Evolutionary conservation across 768 basidiomycete species (phyloP), one percentile per base, ranked within the genome.

Genomic region (Chalciporus sphaerocephalus): DNA sequence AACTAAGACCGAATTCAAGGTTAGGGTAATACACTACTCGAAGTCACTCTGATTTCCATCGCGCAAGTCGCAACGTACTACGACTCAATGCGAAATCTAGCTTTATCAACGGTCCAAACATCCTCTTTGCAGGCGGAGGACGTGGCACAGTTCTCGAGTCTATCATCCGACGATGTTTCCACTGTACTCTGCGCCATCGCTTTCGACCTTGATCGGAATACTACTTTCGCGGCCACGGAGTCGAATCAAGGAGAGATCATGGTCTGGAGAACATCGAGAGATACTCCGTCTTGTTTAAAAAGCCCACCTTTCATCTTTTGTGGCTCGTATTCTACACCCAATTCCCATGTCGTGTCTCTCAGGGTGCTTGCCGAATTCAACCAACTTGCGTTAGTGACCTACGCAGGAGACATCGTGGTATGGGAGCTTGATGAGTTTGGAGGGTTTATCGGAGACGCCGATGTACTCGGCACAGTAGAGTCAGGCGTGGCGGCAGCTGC

Each of bases 381-480:
- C 38, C 71, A 74, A 2, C 67, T 97, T 9, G 80, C 75, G 5
- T 61, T 84, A 8, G 75, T 95, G 12, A 80, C 83, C 53, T 74
- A 80, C 6, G 78, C 80, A 7, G 95, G 95, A 40, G 94, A 96
- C 57, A 92, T 98, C 45, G 81, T 80, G 8, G 80, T 82, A 32
- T 61, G 87, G 37, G 67, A 76, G 12, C 54, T 88, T 37, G 73
- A 80, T 43, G 73, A 81, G 16, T 51, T 32, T 41, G 69, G 76
- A 27, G 54, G 66, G 32, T 58, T 74, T 32, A 48, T 66, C 44
- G 51, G 60, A 44, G 52, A 52, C 47, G 47, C 79, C 35, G 90
- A 94, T 53, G 76, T 92, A 12, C 85, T 94, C 44, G 95, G 95
- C 13, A 83, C 84, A 0, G 80, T 98, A 6, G 94, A 96, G 44